Evolutionary conservation across 352 stramenopile genomes (phyloP), one percentile per base, ranked within the genome.

Genomic region (Thraustochytrium sp.): DNA sequence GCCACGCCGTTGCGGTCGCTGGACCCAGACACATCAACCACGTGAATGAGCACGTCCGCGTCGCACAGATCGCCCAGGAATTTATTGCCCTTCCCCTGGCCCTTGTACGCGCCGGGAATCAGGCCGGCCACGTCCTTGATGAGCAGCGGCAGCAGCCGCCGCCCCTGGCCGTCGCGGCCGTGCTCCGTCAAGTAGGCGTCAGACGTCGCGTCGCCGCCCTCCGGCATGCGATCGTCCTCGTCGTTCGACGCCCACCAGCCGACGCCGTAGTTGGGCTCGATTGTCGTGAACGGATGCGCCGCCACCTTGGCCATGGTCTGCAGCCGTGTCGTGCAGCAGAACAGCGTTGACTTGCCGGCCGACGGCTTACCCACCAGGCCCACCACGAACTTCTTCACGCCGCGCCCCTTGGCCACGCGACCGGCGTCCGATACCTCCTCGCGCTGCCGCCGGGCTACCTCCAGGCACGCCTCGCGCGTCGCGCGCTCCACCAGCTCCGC

Each of bases 31-130:
- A 87, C 86, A 85, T 94, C 90, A 0, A 92, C 82, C n/a, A 93
- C 87, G 63, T 93, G 90, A 84, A 94, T 85, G 37, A 94, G 85
- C 31, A 93, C 91, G 42, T 92, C 88, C 29, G 91, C 89, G 88
- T 93, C 91, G 23, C 85, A 90, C n/a, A 93, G 62, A 73, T 94
- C 90, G 86, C 93, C 90, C n/a, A 94, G 82, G 85, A 94, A 94
- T 40, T 85, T 55, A 83, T 93, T 94, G 34, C 91, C 91, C 54
- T 89, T 87, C 18, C 91, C 91, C 29, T 86, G 72, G 11, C 91
- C 91, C 82, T 92, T 80, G 76, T 92, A 93, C 23, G 90, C 90
- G 40, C 90, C 90, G 21, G 91, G 91, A 61, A 94, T 90, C 1
- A 94, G 76, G n/a, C 91, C 91, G 2, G 90, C 90, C 13, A 94